Conservation (phyloP, 176 grass and related monocot genomes). For the Triticum dicoccoides region DNA sequence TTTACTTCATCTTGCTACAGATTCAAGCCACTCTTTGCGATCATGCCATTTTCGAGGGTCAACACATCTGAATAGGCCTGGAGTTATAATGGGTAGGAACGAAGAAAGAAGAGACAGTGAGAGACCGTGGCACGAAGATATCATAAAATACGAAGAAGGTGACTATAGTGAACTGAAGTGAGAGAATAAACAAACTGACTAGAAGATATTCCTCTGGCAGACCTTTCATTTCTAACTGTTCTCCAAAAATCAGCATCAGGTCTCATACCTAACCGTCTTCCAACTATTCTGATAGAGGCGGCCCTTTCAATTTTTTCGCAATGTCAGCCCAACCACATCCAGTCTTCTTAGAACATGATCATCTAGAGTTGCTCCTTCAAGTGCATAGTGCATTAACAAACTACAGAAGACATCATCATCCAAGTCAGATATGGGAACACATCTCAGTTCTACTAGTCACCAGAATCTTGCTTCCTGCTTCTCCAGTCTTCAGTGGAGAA, state of each 20-base stretch:
- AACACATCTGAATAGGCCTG: too few relatives aligned
- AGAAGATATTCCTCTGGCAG: too few relatives aligned
- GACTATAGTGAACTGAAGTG: too few relatives aligned
- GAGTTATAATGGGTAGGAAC: too few relatives aligned
- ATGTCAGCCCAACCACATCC: not conserved
- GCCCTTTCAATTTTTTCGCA: not conserved
- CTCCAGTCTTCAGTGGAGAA: not conserved
- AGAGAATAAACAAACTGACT: too few relatives aligned
- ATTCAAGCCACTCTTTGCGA: too few relatives aligned
- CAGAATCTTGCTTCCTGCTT: slow-evolving; percentile 33
- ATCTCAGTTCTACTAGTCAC: slow-evolving; percentile 26
- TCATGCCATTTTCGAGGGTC: too few relatives aligned
- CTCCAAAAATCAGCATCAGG: slow-evolving; percentile 20
- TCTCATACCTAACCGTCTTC: not conserved
- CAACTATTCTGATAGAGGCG: not conserved
- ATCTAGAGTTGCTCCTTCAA: not conserved
- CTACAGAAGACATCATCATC: not conserved
- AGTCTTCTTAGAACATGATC: not conserved
- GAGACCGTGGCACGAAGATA: too few relatives aligned
- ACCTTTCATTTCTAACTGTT: not conserved
- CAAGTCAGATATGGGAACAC: slow-evolving; percentile 4
- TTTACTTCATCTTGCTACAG: too few relatives aligned
- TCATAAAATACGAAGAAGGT: too few relatives aligned
- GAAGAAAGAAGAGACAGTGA: too few relatives aligned
- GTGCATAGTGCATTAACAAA: slow-evolving; percentile 39